Percentiles rank a stretch among this genome's conserved stretches.
Conservation (phyloP, 495 filamentous ascomycete genomes). For the Lepidopterella palustris region DNA sequence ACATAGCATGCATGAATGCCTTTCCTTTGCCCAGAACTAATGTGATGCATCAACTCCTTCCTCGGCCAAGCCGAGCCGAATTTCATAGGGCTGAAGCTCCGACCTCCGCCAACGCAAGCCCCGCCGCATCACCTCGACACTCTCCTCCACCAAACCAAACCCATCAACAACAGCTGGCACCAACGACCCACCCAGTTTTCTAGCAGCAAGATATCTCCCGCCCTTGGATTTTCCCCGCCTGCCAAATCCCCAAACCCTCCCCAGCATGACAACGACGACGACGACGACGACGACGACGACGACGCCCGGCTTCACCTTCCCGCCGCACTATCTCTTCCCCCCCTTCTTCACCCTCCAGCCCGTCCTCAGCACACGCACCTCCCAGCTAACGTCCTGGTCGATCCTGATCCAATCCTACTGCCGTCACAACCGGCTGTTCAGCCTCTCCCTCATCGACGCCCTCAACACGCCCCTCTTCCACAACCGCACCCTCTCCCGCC, state of each 20-base stretch:
- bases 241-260: neutral
- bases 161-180: neutral
- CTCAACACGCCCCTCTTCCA: constrained; percentile 54
- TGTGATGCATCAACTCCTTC: neutral
- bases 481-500: constrained; percentile 47
- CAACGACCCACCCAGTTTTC: neutral
- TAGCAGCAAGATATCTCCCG: neutral
- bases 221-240: neutral
- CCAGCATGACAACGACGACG: neutral
- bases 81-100: constrained; percentile 8
- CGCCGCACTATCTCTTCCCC: constrained; percentile 53
- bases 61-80: neutral
- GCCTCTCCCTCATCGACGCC: constrained; percentile 58
- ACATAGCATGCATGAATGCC: too few relatives aligned
- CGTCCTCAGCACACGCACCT: constrained; percentile 64
- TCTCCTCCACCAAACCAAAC: neutral
- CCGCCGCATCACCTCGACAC: constrained; percentile 1
- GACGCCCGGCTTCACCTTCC: constrained; percentile 26
- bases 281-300: neutral
- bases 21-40: too few relatives aligned
- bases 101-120: neutral
- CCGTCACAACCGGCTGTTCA: constrained; percentile 63
- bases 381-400: constrained; percentile 79
- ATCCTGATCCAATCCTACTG: constrained; percentile 81
- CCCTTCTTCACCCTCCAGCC: constrained; percentile 77